Base-by-base conservation (phyloP, 2,329 filamentous ascomycete genomes). In the Colletotrichum costaricense region DNA sequence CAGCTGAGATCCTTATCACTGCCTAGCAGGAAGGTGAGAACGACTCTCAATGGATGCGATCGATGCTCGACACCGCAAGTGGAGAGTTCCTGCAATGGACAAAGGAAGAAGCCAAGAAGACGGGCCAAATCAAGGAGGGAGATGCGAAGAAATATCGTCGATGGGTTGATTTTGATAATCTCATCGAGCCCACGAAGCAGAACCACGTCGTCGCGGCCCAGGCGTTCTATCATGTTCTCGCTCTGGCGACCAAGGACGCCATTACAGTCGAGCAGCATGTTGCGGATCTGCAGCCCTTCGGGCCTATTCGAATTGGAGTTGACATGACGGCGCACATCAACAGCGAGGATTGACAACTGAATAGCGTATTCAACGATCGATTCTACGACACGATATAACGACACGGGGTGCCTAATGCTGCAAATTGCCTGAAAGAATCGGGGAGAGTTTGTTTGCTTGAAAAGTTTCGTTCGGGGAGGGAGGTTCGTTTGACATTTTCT, bases 161-260 rank as follows among this genome's bases (percentile, higher is more conserved):
- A 19, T 90, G 86, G 82, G 84, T 97, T 55, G 84, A 87, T 0
- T 97, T 98, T 78, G 90, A 92, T 58, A 84, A 90, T 62, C 83
- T 98, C 11, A 89, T 97, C 57, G 86, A 89, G n/a, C 88, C 90
- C 0, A 78, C 79, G 11, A 82, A 85, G 59, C 83, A 84, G 55
- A 90, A 89, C 35, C 87, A 85, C 46, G 84, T 89, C 35, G 91
- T 94, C 14, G 93, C 93, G 9, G 91, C 93, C 2, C 93, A 95
- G 80, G 94, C 91, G 0, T 93, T 94, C 79, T 90, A 93, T 83
- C 93, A 97, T 80, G 87, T 94, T 2, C 87, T 97, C 16, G 87
- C 88, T 12, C 86, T 97, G 56, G 92, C 90, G 6, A 94, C 91
- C 2, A 94, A 92, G 81, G 88, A 88, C 2, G 81, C 89, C 68